Base-by-base conservation (phyloP, 257 asterid genomes). In the Pogostemon cablin region DNA sequence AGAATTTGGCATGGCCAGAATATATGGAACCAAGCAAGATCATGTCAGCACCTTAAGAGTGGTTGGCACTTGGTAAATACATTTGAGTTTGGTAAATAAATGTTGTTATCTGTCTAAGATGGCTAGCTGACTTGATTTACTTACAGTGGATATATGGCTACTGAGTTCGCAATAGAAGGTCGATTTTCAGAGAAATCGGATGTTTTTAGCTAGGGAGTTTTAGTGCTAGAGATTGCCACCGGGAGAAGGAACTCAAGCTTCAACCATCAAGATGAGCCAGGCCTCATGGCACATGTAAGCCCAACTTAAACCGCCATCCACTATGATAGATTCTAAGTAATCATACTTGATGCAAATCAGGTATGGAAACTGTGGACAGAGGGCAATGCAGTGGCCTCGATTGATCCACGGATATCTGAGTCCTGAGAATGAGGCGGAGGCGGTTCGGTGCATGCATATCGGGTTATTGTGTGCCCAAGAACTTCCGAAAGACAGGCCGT, bases 1-100 rank as follows among this genome's bases (percentile, higher is more conserved):
- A 10, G 90, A 87, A 63, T 87, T 87, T 46, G 93, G 85, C 39
- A 71, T 83, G 82, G 95, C 87, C 11, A 85, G 85, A 68, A 81
- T 87, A 43, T 81, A 69, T 48, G 79, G 85, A 43, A 81, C 75
- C 58, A 81, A 71, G 34, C 80, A 87, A 72, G 86, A 85, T 73
- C 84, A 87, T 64, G 91, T 68, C 72, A 83, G 79, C 68, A 87
- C 90, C 47, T 48, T 6, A 53, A 53, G 59, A 53, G 59, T 53
- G 37, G 38, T 53, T 5, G 59, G 59, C 37, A 53, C 59, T 15
- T 85, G 77, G 90, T 84, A 83, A 75, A 87, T 69, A 12, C 38
- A 60, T 53, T 8, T 40, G 42, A 34, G 40, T 35, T 52, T 20
- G 39, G 47, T 11, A 12, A 62, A 12, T 40, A 3, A 15, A n/a